Conservation (phyloP, 2,329 filamentous ascomycete species). For the Amylocarpus encephaloides region DNA sequence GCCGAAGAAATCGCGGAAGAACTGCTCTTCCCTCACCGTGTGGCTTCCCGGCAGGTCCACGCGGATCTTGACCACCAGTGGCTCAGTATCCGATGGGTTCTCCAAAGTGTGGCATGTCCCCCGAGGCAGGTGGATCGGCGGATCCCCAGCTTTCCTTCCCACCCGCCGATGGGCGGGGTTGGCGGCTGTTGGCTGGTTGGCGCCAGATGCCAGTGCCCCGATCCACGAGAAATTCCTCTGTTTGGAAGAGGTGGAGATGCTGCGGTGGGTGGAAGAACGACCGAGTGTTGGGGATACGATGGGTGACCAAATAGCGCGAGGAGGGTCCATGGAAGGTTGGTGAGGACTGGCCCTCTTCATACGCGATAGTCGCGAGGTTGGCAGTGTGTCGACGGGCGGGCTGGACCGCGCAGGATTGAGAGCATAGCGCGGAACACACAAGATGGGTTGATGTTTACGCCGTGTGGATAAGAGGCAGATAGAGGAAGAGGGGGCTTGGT, state of each 20-base stretch:
- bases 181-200: slow-evolving; percentile 10
- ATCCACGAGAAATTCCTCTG: slow-evolving; percentile 8
- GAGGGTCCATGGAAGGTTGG: slow-evolving; percentile 6
- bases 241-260: slow-evolving; percentile 10
- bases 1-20: slow-evolving; percentile 17
- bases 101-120: slow-evolving; percentile 13
- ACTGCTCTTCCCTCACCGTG: slow-evolving; percentile 4
- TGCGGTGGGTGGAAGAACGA: slow-evolving; percentile 8
- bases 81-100: slow-evolving; percentile 10
- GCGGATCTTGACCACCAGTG: slow-evolving; percentile 8
- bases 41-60: slow-evolving; percentile 1
- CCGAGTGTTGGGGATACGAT: slow-evolving; percentile 5
- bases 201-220: slow-evolving; percentile 8
- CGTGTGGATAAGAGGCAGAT: neutral
- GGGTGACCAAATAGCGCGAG: slow-evolving; percentile 7
- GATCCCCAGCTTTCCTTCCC: slow-evolving; percentile 1
- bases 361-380: slow-evolving; percentile 4
- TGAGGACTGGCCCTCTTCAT: slow-evolving; percentile 9
- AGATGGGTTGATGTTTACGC: neutral
- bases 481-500: neutral
- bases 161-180: neutral
- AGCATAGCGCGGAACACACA: neutral
- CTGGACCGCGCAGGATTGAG: neutral
- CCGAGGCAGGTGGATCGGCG: neutral
- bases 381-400: slow-evolving; percentile 7